Evolutionary conservation across 495 filamentous ascomycete genomes (phyloP).

Genomic region (Trichoderma virens): DNA sequence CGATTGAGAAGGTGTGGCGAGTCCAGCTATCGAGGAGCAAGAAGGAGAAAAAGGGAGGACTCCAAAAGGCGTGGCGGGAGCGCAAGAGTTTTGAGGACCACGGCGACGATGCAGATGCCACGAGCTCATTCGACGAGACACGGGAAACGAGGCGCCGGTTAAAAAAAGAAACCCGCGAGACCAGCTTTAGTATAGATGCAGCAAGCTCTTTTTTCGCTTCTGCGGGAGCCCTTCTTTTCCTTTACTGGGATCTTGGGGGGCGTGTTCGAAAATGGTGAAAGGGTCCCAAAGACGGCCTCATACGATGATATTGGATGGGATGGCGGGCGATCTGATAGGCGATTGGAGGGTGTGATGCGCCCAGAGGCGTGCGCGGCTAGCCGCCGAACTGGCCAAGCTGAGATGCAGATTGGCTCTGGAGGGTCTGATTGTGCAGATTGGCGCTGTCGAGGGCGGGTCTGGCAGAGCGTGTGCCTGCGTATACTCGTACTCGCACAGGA

Average conservation of each 20-base stretch:
- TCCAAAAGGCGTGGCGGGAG: slow-evolving; percentile 21
- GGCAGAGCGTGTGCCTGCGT: background rate
- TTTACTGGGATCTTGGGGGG: too few species aligned
- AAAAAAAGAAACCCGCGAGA: background rate
- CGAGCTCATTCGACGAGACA: slow-evolving; percentile 1
- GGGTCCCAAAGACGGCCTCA: too few species aligned
- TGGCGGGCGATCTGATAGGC: background rate
- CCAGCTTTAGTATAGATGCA: background rate
- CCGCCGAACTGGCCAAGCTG: slow-evolving; percentile 5
- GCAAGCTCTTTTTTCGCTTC: background rate
- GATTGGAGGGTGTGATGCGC: slow-evolving; percentile 3
- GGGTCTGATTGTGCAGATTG: background rate
- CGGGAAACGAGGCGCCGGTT: background rate
- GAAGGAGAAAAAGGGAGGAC: slow-evolving; percentile 17
- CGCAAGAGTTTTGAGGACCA: slow-evolving; percentile 47
- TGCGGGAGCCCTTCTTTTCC: background rate
- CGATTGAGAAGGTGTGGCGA: slow-evolving; percentile 31
- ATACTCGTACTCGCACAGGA: background rate
- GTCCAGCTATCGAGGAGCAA: slow-evolving; percentile 46
- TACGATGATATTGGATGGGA: background rate
- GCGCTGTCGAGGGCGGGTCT: background rate
- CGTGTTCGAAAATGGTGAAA: too few species aligned
- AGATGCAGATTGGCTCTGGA: slow-evolving; percentile 1
- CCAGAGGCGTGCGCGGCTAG: slow-evolving; percentile 1
- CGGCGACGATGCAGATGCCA: slow-evolving; percentile 24